phyloP scores from a whole-genome alignment of 2,329 filamentous ascomycete species.

The Colletotrichum orbiculare region DNA sequence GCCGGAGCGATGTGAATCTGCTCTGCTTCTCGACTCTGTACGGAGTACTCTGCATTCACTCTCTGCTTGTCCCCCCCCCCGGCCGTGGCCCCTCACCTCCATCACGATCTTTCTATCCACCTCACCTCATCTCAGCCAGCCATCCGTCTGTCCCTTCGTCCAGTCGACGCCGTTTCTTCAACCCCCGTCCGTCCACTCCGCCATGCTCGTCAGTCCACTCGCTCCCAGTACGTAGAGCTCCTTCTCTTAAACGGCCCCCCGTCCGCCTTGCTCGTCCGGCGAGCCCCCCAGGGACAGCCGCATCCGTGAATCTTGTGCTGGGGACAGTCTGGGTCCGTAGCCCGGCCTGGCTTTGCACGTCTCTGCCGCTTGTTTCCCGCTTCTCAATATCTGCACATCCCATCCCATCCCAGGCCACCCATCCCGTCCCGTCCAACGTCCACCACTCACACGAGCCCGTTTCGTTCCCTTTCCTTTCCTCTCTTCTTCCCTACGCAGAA shows the following conservation, averaged over 20 bases:
- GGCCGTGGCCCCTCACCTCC: conserved; percentile 16
- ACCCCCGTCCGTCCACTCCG: too few relatives aligned
- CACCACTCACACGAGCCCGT: conserved; percentile 13
- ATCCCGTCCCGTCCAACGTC: not conserved
- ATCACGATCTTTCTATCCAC: conserved; percentile 14
- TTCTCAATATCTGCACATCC: too few relatives aligned
- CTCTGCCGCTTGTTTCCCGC: too few relatives aligned
- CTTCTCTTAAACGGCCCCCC: too few relatives aligned
- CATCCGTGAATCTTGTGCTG: too few relatives aligned
- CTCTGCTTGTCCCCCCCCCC: not conserved
- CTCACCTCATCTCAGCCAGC: conserved; percentile 30
- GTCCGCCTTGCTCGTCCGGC: too few relatives aligned
- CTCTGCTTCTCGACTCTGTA: not conserved
- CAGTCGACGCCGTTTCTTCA: conserved; percentile 1
- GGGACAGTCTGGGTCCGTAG: too few relatives aligned
- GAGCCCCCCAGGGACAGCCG: too few relatives aligned
- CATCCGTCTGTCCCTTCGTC: conserved; percentile 16
- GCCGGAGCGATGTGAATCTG: conserved; percentile 30
- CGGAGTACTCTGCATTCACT: not conserved
- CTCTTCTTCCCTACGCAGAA: not conserved
- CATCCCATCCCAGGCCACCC: not conserved
- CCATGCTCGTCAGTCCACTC: too few relatives aligned
- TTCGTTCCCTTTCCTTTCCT: conserved; percentile 20
- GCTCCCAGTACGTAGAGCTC: too few relatives aligned
- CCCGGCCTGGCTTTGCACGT: too few relatives aligned